Base-by-base conservation (phyloP, 2,329 filamentous ascomycete genomes). In the Neonectria neomacrospora region DNA sequence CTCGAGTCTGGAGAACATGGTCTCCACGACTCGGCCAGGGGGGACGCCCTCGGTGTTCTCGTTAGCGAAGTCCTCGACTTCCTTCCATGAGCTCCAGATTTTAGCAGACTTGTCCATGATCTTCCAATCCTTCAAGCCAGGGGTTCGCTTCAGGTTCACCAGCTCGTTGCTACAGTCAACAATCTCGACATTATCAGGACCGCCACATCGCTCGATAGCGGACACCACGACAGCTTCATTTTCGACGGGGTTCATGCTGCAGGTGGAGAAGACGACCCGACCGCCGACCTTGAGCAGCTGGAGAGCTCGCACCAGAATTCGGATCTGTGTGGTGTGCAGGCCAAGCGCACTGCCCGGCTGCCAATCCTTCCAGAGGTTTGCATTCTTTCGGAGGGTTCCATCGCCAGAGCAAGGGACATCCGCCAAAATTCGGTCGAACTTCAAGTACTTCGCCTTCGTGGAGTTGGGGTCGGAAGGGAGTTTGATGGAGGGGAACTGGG, bases 321-420 rank as follows among this genome's bases (percentile, higher is more conserved):
- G 87, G 47, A 93, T 86, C 80, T 99, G 96, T 1, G 93, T 96
- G 34, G 88, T 82, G 78, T 97, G 92, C 34, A 99, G 86, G 23
- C 95, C 96, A 56, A 98, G 84, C 3, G 91, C 95, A 75, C 93
- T 97, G 61, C 90, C 90, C 1, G 94, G 93, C 64, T 86, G 91
- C 96, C 96, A 99, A 72, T 97, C 94, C 75, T 92, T 93, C 96
- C 96, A 99, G 61, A 99, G 85, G 77, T 92, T 93, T 64, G 91
- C 86, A 75, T 99, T 99, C 86, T 99, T 99, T 70, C 96, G 89
- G 59, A 92, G 83, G 0, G 96, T 99, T 60, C 96, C 96, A 73
- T 99, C 96, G 63, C 96, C 96, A 5, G 94, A 96, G 83, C 96
- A 99, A 47, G 96, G 96, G 0, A 99, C 96, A 80, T 99, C 96